A percentile compares a stretch with the other conserved stretches of the same genome.
Evolutionary conservation across 345 rosid species (phyloP).

Genomic region (Hirschfeldia incana): DNA sequence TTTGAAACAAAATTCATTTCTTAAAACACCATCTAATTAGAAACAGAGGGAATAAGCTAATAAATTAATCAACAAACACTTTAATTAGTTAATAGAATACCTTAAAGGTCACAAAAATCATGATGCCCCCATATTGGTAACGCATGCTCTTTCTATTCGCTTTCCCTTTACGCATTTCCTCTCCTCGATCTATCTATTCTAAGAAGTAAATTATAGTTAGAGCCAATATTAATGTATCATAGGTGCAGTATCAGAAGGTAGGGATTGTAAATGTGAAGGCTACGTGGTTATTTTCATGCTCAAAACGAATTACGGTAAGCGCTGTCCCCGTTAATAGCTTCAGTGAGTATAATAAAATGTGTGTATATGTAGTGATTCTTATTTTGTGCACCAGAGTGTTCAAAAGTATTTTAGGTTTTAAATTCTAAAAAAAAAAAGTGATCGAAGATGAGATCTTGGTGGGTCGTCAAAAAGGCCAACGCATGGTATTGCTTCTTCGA

Average conservation of each 20-base stretch:
- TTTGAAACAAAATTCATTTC: no score
- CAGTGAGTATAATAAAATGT: not conserved
- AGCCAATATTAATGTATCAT: not conserved
- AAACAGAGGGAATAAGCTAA: slow-evolving; percentile 1
- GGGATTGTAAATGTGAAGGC: not conserved
- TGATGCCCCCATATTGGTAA: slow-evolving; percentile 36
- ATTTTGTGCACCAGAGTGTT: not conserved
- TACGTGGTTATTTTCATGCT: not conserved
- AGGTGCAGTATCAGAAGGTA: not conserved
- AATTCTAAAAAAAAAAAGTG: slow-evolving; percentile 1
- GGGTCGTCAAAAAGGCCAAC: slow-evolving; percentile 23
- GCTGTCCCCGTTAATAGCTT: not conserved
- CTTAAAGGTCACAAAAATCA: slow-evolving; percentile 39
- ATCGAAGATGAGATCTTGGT: slow-evolving; percentile 3
- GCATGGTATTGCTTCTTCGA: slow-evolving; percentile 40
- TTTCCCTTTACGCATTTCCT: slow-evolving; percentile 37
- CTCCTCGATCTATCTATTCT: not conserved
- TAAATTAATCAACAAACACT: slow-evolving; percentile 25
- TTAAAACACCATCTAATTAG: no score
- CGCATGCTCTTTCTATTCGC: slow-evolving; percentile 36
- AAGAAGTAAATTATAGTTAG: not conserved
- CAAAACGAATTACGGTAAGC: not conserved
- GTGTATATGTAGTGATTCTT: not conserved
- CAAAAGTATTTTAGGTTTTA: not conserved
- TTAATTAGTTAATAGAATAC: slow-evolving; percentile 20